Base-by-base conservation (phyloP, 2,329 filamentous ascomycete species). In the Graphiopsis chlorocephala region DNA sequence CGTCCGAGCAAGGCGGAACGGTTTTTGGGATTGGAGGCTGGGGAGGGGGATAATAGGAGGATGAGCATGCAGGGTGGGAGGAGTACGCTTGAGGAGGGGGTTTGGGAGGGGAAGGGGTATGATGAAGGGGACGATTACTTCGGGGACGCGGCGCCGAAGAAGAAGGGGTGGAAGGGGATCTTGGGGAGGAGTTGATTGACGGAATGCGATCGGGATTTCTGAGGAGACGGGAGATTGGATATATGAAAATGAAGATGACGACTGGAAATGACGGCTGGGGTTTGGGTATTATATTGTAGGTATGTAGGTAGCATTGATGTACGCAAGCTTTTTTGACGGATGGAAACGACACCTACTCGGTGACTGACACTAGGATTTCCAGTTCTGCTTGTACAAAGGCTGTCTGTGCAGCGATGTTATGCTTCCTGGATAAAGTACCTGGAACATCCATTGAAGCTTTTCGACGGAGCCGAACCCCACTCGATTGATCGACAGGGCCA, bases 1-100 rank as follows among this genome's bases (percentile, higher is more conserved):
- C 67, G 70, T 25, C 67, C 68, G 5, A 74, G 72, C 52, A 76
- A 75, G 60, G 74, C 72, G 3, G 74, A 74, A 35, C 65, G 72
- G 23, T 74, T 75, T 70, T 75, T 63, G 72, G 75, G 12, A 60
- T 72, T 55, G 67, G 71, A 64, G 64, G 67, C 64, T 48, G 65
- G 67, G 2, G 59, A 63, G 61, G 66, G 64, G 7, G 56, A 61
- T 47, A 57, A 55, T 45, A 50, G 66, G 42, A 65, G 62, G 58
- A 61, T 55, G 56, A 63, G 58, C 4, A 38, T 66, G 65, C 64
- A 69, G 61, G 48, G 60, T 7, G 60, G 60, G 11, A 15, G 60
- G 7, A 55, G 48, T 17, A 62, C 47, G 48, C 48, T 68, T 38
- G 64, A 63, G 48, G 68, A 65, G 17, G 70, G 52, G 45, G 59